Percentiles rank a stretch among this genome's conserved stretches.
These are phyloP conservation scores for Mucor irregularis DNA, from an alignment of 371 early-diverging fungal genomes.

Conservation along the genomic window DNA sequence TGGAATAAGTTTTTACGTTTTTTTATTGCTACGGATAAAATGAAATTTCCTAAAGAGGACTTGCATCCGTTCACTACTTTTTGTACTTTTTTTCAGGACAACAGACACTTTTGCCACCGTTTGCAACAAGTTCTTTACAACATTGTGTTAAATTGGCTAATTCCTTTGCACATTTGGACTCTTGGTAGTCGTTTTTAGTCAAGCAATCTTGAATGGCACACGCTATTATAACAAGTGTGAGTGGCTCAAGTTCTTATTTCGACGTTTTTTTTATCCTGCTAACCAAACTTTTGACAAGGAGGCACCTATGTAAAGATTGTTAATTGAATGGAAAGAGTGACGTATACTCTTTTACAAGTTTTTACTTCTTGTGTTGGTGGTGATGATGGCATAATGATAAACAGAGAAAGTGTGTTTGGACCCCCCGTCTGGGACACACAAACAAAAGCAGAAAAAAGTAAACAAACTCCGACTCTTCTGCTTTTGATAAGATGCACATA, in stretches of 20 bases:
- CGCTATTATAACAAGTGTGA: constrained; percentile 32
- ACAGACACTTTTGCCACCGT: constrained; percentile 62
- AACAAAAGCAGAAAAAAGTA: too few relatives aligned
- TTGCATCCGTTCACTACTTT: constrained; percentile 10
- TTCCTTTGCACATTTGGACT: constrained; percentile 57
- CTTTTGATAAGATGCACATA: too few relatives aligned
- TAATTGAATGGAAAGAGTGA: too few relatives aligned
- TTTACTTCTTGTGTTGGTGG: too few relatives aligned
- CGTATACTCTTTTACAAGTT: too few relatives aligned
- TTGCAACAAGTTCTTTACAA: constrained; percentile 57
- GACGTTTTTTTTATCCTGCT: neutral
- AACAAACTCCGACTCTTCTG: too few relatives aligned
- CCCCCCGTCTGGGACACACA: too few relatives aligned
- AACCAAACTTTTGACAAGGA: constrained; percentile 40
- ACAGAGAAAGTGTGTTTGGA: too few relatives aligned
- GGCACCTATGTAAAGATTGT: constrained; percentile 11
- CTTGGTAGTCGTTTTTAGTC: constrained; percentile 66
- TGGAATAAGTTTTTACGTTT: too few relatives aligned
- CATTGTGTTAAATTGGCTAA: constrained; percentile 60
- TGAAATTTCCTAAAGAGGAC: neutral
- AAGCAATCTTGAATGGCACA: constrained; percentile 76
- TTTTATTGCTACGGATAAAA: too few relatives aligned
- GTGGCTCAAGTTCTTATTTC: neutral
- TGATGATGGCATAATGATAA: too few relatives aligned
- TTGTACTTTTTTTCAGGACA: constrained; percentile 61